phyloP scores from a whole-genome alignment of 139 green algal genomes.

The Dunaliella primolecta region DNA sequence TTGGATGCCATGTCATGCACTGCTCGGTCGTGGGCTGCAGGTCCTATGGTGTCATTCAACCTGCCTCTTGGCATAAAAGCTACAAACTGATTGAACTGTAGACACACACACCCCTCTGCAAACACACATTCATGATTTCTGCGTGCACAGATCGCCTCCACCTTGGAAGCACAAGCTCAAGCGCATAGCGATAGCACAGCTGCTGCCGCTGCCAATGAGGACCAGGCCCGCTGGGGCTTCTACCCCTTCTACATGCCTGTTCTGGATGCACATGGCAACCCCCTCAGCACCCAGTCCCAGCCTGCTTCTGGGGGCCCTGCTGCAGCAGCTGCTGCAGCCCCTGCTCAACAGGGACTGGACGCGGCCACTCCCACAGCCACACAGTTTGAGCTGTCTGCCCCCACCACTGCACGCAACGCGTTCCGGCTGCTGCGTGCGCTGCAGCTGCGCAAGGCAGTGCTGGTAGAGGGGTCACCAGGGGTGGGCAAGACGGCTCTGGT shows the following conservation, averaged over 20 bases:
- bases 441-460: constrained; percentile 77
- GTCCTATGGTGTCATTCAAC: too few relatives aligned
- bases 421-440: constrained; percentile 89
- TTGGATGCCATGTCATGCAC: too few relatives aligned
- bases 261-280: not conserved
- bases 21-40: too few relatives aligned
- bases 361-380: not conserved
- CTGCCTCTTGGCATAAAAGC: too few relatives aligned
- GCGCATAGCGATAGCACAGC: too few relatives aligned
- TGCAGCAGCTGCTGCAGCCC: not conserved
- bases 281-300: not conserved
- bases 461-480: constrained; percentile 93
- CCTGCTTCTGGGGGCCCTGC: not conserved
- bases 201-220: too few relatives aligned
- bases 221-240: constrained; percentile 61
- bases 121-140: too few relatives aligned
- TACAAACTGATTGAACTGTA: too few relatives aligned
- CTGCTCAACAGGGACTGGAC: not conserved
- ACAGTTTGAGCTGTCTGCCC: constrained; percentile 83
- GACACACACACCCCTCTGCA: too few relatives aligned
- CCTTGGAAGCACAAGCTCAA: too few relatives aligned
- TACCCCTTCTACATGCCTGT: constrained; percentile 70
- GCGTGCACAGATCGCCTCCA: too few relatives aligned
- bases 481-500: constrained; percentile 97
- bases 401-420: constrained; percentile 84